Conservation (phyloP, 257 asterid genomes). For the Solanum rostratum region DNA sequence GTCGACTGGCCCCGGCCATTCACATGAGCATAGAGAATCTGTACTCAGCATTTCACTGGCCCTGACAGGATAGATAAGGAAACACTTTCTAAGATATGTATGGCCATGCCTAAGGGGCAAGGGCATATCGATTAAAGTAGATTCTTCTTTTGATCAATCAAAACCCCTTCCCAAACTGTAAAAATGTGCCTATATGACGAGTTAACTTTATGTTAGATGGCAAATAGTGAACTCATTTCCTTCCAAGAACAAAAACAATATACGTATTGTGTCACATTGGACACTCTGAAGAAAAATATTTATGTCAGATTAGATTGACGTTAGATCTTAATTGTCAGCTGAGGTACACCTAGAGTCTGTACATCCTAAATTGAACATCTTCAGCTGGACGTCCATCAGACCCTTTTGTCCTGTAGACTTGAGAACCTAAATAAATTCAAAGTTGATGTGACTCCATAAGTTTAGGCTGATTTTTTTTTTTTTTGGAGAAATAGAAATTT, state of each 20-base stretch:
- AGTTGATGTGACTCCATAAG: neutral
- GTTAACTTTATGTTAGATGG: neutral
- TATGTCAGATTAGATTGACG: neutral
- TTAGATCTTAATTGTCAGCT: neutral
- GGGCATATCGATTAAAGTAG: no score
- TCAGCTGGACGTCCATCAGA: neutral
- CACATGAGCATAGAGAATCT: no score
- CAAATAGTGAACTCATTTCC: neutral
- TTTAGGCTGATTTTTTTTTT: neutral
- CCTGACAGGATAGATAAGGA: no score
- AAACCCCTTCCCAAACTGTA: no score
- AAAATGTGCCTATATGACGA: neutral
- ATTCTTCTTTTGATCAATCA: no score
- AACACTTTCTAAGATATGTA: no score
- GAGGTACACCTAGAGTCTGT: neutral
- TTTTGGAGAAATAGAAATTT: neutral
- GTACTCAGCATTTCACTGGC: no score
- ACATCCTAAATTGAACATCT: neutral
- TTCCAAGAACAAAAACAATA: neutral
- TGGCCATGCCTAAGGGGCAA: no score
- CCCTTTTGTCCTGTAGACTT: neutral
- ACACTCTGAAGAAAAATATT: neutral
- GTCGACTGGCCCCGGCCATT: no score
- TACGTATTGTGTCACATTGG: neutral
- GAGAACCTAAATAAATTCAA: neutral